Base-by-base conservation (phyloP, 78 protist genomes). In the Chrysochromulina parva region DNA sequence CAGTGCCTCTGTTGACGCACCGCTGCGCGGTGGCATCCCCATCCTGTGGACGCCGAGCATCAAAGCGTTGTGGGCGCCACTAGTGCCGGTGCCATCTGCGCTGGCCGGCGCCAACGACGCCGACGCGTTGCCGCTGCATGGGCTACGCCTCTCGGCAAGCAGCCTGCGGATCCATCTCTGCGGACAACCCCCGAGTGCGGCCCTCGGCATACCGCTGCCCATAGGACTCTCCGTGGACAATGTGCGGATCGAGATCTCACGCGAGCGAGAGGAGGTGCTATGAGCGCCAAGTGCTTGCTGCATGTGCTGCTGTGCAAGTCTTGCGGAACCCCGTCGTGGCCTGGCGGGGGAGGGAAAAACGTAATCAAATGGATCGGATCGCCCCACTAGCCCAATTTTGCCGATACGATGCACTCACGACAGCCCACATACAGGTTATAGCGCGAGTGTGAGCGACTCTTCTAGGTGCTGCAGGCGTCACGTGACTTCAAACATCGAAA, bases 71-170 rank as follows among this genome's bases (percentile, higher is more conserved):
- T 81, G 69, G 65, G 48, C 65, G 17, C 65, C 69, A 5, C 28
- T 81, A 7, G 82, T 74, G 26, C 82, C 55, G 53, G 26, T 74
- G 50, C 82, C 82, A 0, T 26, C 87, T 1, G 17, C 24, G 17
- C 38, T 38, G 38, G 38, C 38, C 38, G 38, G 38, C 38, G 38
- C 38, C 38, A 6, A 3, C 14, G 55, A 50, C 9, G 50, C 59
- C 6, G 52, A 1, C 2, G n/a, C 4, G 66, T 66, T 81, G 19
- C 20, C 24, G 28, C 62, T 81, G 28, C 62, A 55, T 16, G n/a
- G 50, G 24, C 87, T 81, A 7, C 87, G 87, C 66, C 87, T 81
- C 28, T 81, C 87, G 14, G 87, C 87, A 0, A 22, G 17, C 28
- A 81, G 87, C 87, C 20, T 81, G 47, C 38, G n/a, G 54, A 53